Base-by-base conservation (phyloP, 2,329 filamentous ascomycete genomes). In the Botrytis cinerea region DNA sequence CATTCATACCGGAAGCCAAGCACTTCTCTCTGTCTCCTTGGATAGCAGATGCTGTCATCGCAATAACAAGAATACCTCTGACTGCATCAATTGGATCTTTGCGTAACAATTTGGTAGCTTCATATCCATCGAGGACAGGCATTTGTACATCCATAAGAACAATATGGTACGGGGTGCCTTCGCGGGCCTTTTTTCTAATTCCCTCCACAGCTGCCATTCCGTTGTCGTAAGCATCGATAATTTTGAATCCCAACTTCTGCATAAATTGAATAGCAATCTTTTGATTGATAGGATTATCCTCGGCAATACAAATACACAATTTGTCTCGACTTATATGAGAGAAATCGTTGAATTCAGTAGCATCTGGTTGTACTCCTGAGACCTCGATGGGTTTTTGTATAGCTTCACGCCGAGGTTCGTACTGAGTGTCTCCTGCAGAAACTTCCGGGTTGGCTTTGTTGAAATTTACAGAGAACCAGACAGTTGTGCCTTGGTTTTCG, bases 131-230 rank as follows among this genome's bases (percentile, higher is more conserved):
- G 14, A 97, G 88, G 5, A 97, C 90, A 0, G 95, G 95, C 95
- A 98, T 98, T 83, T 97, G 94, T 5, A 97, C 94, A 81, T 98
- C 95, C 95, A 98, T 98, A 62, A 98, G 87, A 59, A 97, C 91
- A 46, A 98, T 87, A 79, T 98, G 94, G 83, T 97, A 98, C 0
- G 94, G 95, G 14, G 85, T 85, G 1, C 91, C 91, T 75, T 93
- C 91, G 62, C 84, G 86, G 5, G 92, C 92, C 75, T 91, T 92
- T 74, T 90, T 91, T 14, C 92, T 90, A n/a, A 98, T 84, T 0
- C 93, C 95, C 79, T 97, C 93, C 22, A 97, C 92, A 0, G 95
- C 94, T 83, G 95, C 93, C 75, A 92, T 87, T 0, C 95, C 95
- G 80, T 98, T 97, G 76, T 94, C 93, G 80, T 94, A 98, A 0